A percentile compares a stretch with the other conserved stretches of the same genome.
Evolutionary conservation across 345 rosid genomes (phyloP).

Genomic region (Eucalyptus microcorys): DNA sequence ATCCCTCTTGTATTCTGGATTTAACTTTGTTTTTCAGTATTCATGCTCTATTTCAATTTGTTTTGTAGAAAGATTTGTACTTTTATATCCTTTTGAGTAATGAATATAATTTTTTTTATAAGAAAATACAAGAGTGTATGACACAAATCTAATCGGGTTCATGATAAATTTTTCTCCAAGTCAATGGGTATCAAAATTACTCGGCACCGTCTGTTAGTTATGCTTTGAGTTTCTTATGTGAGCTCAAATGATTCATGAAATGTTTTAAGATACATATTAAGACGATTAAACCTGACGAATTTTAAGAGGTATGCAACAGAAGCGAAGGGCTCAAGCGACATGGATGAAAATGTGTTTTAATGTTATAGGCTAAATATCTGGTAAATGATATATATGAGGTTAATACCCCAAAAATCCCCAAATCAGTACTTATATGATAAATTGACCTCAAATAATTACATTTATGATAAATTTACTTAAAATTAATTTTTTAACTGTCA

Average conservation of each 20-base stretch:
- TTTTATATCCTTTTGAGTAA: no score
- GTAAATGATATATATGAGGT: no score
- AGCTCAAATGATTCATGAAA: neutral
- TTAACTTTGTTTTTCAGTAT: no score
- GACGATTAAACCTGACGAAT: neutral
- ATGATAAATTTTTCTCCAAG: neutral
- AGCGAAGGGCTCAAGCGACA: neutral
- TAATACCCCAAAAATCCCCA: accelerated
- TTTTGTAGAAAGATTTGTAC: no score
- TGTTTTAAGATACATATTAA: neutral
- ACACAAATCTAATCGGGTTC: neutral
- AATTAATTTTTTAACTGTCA: no score
- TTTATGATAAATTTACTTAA: no score
- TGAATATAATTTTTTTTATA: no score
- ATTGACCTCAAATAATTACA: no score
- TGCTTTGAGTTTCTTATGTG: neutral
- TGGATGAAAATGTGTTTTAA: neutral
- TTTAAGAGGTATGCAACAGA: neutral
- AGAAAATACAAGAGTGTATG: neutral
- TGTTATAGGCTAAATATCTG: neutral
- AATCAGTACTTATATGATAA: no score
- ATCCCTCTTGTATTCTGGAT: no score
- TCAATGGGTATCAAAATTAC: neutral
- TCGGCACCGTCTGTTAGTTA: neutral
- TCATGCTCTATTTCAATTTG: no score